Conservation (phyloP, 768 basidiomycete species). For the Trametes maxima region DNA sequence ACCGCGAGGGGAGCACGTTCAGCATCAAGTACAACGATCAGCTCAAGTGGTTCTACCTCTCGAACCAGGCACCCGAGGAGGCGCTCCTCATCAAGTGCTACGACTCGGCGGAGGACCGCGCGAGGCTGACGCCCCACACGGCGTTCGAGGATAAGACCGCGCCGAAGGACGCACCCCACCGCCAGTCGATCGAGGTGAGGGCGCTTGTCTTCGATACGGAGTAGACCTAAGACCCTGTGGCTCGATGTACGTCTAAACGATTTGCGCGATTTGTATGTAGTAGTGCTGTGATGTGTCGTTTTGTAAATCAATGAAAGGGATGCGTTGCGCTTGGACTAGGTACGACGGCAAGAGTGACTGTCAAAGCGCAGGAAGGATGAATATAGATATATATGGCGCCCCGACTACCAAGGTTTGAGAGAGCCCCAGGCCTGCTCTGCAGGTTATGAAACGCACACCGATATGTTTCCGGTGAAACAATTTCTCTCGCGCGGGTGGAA, state of each 20-base stretch:
- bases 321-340: too few species aligned
- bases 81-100: constrained; percentile 43
- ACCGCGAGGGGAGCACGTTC: constrained; percentile 38
- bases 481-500: too few species aligned
- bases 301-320: not conserved
- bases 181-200: constrained; percentile 43
- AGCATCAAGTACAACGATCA: constrained; percentile 35
- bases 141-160: constrained; percentile 38
- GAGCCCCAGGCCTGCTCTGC: too few species aligned
- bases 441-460: too few species aligned
- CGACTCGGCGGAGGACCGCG: constrained; percentile 39
- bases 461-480: too few species aligned
- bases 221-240: constrained; percentile 2
- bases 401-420: too few species aligned
- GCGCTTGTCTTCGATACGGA: constrained; percentile 41
- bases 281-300: not conserved
- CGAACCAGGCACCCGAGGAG: constrained; percentile 41
- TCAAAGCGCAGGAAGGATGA: too few species aligned
- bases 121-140: constrained; percentile 40
- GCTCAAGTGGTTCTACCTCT: constrained; percentile 42
- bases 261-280: not conserved
- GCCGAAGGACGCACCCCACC: constrained; percentile 34
- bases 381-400: too few species aligned
- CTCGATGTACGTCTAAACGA: not conserved
- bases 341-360: too few species aligned